Base-by-base conservation (phyloP, 495 filamentous ascomycete genomes). In the Daldinia decipiens region DNA sequence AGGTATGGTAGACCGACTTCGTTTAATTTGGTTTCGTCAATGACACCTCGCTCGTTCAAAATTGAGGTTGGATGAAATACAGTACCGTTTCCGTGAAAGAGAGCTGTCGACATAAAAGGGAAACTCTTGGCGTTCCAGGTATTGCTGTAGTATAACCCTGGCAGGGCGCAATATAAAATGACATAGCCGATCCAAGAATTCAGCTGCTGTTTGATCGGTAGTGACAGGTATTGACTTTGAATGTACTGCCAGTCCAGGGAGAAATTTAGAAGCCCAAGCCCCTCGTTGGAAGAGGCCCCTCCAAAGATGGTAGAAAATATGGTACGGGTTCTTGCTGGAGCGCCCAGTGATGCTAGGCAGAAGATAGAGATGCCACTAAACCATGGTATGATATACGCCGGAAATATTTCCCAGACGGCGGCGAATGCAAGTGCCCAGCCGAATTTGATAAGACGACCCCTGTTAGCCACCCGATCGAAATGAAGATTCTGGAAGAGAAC, bases 281-380 rank as follows among this genome's bases (percentile, higher is more conserved):
- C 79, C 65, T 81, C 86, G 65, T 90, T 88, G 27, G 79, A 83
- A 4, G 78, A 68, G 0, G 86, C 74, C 1, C 87, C 87, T 11
- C 87, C 87, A 54, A 90, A 90, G 6, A 89, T 40, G 55, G 80
- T 81, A 57, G 87, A 87, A 74, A 91, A 88, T 3, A 89, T 83
- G 43, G 56, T 51, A 9, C 66, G 59, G 5, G 66, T 68, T 9
- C 11, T 52, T 34, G 53, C 12, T 8, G 66, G 59, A 12, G 77
- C 80, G 68, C 84, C 76, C 55, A 83, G 78, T 4, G 81, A 77
- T 9, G 87, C 87, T 5, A 90, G 77, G 65, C 87, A 89, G 67
- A 86, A 84, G 34, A 90, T 83, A 1, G 83, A 86, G 31, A 90
- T 71, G 7, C 84, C 84, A 36, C 81, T 84, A 5, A 89, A 79